These are phyloP conservation scores for Linum trigynum DNA, from an alignment of 345 rosid species.

Conservation along the genomic window DNA sequence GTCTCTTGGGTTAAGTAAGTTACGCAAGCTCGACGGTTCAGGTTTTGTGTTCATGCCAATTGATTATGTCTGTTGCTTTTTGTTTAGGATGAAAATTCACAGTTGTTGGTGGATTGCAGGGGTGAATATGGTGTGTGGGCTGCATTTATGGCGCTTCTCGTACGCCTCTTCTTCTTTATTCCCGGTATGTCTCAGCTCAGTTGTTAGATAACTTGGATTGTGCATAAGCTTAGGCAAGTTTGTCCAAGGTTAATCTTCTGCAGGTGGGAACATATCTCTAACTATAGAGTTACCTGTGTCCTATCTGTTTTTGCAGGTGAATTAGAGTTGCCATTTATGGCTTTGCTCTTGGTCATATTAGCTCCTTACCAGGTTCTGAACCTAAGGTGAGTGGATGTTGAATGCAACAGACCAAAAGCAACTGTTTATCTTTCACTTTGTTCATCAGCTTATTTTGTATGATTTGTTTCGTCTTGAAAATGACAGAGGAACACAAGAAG, in stretches of 20 bases:
- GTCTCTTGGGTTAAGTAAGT: constrained; percentile 82
- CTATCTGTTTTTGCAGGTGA: constrained; percentile 39
- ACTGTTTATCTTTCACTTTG: background rate
- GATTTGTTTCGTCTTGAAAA: constrained; percentile 1
- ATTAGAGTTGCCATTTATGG: constrained; percentile 76
- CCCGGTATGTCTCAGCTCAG: constrained; percentile 46
- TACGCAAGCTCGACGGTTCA: background rate
- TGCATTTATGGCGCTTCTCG: constrained; percentile 68
- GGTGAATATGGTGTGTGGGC: constrained; percentile 89
- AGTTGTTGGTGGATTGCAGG: constrained; percentile 32
- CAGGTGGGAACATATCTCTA: background rate
- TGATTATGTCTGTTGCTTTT: too few relatives aligned
- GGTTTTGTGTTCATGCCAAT: background rate
- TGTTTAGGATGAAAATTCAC: background rate
- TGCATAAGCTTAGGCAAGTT: too few relatives aligned
- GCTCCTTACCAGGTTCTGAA: constrained; percentile 58
- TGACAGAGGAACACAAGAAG: constrained; percentile 68
- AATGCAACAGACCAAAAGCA: constrained; percentile 4
- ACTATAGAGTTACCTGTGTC: background rate
- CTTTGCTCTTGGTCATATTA: constrained; percentile 59
- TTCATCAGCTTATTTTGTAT: background rate
- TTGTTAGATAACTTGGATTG: background rate
- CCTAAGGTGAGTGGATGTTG: constrained; percentile 39
- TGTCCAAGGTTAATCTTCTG: background rate
- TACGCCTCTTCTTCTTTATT: constrained; percentile 69